Evolutionary conservation across 768 basidiomycete species (phyloP).

Genomic region (Dacryopinax primogenitus): DNA sequence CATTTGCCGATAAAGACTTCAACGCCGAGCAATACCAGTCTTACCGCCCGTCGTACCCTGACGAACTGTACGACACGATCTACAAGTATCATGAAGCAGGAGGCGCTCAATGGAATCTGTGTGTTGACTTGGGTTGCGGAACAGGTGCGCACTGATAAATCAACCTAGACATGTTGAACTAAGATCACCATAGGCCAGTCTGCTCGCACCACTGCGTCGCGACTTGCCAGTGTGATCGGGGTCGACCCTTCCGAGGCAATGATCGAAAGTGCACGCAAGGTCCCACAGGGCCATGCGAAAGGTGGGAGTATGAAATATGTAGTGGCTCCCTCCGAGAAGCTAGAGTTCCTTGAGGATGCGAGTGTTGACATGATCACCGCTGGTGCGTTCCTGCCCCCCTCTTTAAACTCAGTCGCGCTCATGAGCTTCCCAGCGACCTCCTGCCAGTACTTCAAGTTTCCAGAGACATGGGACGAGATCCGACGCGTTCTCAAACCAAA

Average conservation of each 20-base stretch:
- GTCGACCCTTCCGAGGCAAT: conserved; percentile 7
- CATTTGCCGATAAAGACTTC: not conserved
- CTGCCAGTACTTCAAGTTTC: not conserved
- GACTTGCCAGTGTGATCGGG: not conserved
- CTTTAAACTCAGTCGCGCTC: no score
- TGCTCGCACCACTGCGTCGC: not conserved
- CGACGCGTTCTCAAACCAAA: not conserved
- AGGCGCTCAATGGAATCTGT: not conserved
- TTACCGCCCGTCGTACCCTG: conserved; percentile 2
- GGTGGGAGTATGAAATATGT: not conserved
- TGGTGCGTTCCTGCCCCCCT: not conserved
- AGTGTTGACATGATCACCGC: conserved; percentile 7
- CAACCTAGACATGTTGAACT: not conserved
- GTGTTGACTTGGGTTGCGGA: conserved; percentile 2
- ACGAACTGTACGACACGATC: not conserved
- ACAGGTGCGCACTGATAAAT: not conserved
- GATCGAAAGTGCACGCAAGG: not conserved
- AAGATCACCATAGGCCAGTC: not conserved
- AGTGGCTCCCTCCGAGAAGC: not conserved
- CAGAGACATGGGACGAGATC: not conserved
- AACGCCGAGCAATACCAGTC: conserved; percentile 4
- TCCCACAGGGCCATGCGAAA: not conserved
- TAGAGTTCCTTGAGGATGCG: not conserved
- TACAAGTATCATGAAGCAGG: not conserved
- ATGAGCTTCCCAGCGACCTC: not conserved